A percentile compares a stretch with the other conserved stretches of the same genome.
Evolutionary conservation across 2,329 filamentous ascomycete genomes (phyloP).

Genomic region (Xylariaceae sp.): DNA sequence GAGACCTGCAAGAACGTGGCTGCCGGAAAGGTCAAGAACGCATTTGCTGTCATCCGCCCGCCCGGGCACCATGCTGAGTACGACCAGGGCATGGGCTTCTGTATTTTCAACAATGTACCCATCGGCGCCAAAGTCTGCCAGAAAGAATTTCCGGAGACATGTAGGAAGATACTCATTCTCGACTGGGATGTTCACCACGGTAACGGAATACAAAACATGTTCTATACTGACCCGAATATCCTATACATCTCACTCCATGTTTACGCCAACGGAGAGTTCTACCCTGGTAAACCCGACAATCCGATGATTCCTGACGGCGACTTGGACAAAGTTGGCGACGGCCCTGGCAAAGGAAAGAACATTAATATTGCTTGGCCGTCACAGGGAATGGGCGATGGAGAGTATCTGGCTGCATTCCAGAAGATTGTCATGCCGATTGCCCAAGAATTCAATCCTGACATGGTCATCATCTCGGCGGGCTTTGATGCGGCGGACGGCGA

Average conservation of each 20-base stretch:
- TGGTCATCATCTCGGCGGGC: conserved; percentile 92
- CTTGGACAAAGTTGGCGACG: conserved; percentile 55
- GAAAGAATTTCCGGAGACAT: conserved; percentile 70
- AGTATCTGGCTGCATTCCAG: conserved; percentile 96
- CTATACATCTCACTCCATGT: conserved; percentile 95
- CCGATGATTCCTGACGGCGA: conserved; percentile 56
- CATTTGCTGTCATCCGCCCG: conserved; percentile 89
- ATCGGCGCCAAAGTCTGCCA: conserved; percentile 89
- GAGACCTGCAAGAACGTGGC: conserved; percentile 94
- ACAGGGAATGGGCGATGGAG: conserved; percentile 87
- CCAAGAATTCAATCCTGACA: conserved; percentile 85
- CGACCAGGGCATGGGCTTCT: conserved; percentile 85
- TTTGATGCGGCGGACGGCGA: conserved; percentile 96
- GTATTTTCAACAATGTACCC: conserved; percentile 96
- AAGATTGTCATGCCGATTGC: conserved; percentile 95
- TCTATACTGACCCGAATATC: conserved; percentile 90
- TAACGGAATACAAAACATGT: conserved; percentile 94
- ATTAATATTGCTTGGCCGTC: conserved; percentile 65
- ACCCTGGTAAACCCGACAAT: conserved; percentile 65
- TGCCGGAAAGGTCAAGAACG: conserved; percentile 80
- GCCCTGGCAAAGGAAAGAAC: conserved; percentile 55
- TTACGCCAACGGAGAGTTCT: conserved; percentile 78
- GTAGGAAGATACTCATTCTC: conserved; percentile 85
- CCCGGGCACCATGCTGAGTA: conserved; percentile 94
- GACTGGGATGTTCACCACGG: conserved; percentile 85